Evolutionary conservation across 192 early-diverging fungal species (phyloP), one percentile per base, ranked within the genome.

Genomic region (Mycoemilia scoparia): DNA sequence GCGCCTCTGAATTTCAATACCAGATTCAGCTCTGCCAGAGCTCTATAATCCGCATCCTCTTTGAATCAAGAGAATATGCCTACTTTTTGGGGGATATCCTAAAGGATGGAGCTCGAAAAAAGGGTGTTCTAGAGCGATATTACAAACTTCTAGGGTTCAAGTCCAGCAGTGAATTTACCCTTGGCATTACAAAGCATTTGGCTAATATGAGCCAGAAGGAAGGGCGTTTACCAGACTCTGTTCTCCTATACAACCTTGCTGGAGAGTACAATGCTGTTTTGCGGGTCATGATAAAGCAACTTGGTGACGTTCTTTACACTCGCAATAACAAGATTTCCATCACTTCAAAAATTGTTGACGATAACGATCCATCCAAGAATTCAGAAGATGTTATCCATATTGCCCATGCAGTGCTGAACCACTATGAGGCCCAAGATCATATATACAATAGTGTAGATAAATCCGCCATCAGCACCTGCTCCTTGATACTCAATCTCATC

Each of bases 261-360:
- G 68, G 71, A 47, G 73, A 78, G 33, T 73, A 71, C 44, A 74
- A 79, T 53, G 64, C 67, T 7, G 86, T 86, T 14, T 54, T 90
- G 7, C 61, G 57, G 14, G 62, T 85, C 7, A 41, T 85, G 39
- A 67, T 67, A 40, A 64, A 65, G 36, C 71, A 79, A 46, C 43
- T 85, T 31, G 73, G 74, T 36, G 80, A 85, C 27, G 54, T 51
- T 7, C 45, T 68, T 20, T 41, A 52, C 23, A 29, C 34, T 13
- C 41, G 41, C 22, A 35, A 46, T 41, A 51, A 32, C 20, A 55
- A 48, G 18, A 25, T 37, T 26, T 42, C 38, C 1, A 34, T 53
- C 9, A n/a, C n/a, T n/a, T n/a, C n/a, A n/a, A n/a, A n/a, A n/a
- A n/a, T n/a, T n/a, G 1, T 27, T 3, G 20, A n/a, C 37, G 29